Base-by-base conservation (phyloP, 2,329 filamentous ascomycete genomes). In the Penicillium crustosum region DNA sequence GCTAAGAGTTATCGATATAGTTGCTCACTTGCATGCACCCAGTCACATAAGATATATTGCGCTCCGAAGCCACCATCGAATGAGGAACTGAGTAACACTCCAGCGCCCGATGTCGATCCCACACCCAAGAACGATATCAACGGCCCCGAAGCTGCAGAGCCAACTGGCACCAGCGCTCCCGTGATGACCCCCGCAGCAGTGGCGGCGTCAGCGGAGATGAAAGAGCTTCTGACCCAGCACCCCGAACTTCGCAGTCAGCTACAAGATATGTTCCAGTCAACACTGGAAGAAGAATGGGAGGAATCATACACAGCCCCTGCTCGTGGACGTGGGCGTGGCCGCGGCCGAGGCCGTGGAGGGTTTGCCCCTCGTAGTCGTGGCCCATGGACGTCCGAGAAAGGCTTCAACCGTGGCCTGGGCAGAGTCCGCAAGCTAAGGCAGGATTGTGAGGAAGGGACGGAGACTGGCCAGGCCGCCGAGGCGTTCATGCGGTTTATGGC, bases 11-110 rank as follows among this genome's bases (percentile, higher is more conserved):
- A 23, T 55, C 12, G 10, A 43, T 29, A 4, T 61, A 80, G 78
- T 61, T 81, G 79, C 55, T 81, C 78, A 10, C 72, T 81, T 38
- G 70, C 66, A 33, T 81, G 79, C 63, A 77, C 76, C 38, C 75
- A 79, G 53, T 68, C 72, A 6, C 78, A 80, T 64, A 78, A 79
- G 64, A 70, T 71, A 19, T 73, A 74, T 56, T 80, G 78, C 60
- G 66, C 68, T 21, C 72, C 73, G n/a, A 70, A 70, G 61, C 54
- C 62, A 19, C 59, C 61, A 23, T 49, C 63, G 21, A 62, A 56
- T 48, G 55, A 60, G 36, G 60, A 64, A 33, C 36, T 61, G 29
- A 55, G 59, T 42, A 53, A 58, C 12, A 55, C 59, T 53, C 29
- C 50, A n/a, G 39, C 56, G 3, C 51, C 54, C 42, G 57, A 60